phyloP scores from a whole-genome alignment of 129 eudicot species.

The Flaveria sonorensis region DNA sequence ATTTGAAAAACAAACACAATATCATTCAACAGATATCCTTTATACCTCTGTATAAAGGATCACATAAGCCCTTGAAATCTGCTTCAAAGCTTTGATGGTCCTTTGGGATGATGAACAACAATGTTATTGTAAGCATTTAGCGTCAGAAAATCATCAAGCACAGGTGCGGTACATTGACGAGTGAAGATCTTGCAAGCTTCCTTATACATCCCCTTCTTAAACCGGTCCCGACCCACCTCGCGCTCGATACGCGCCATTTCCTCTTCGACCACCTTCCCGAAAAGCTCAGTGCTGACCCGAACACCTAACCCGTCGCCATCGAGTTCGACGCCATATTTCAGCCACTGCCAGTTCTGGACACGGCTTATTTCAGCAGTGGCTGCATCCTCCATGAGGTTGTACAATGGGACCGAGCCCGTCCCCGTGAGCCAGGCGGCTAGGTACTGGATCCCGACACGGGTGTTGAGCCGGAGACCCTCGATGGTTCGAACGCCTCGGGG shows the following conservation, averaged over 20 bases:
- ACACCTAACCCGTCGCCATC: conserved; percentile 82
- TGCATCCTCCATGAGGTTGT: conserved; percentile 96
- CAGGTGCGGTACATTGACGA: conserved; percentile 57
- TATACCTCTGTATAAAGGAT: no score
- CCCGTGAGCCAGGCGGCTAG: conserved; percentile 93
- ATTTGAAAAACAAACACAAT: conserved; percentile 20
- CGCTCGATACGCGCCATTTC: conserved; percentile 81
- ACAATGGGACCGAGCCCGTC: conserved; percentile 83
- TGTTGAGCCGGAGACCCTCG: conserved; percentile 88
- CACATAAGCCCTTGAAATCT: background rate
- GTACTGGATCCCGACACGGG: conserved; percentile 91
- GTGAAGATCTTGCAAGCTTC: conserved; percentile 77
- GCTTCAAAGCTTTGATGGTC: conserved; percentile 63
- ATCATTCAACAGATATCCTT: conserved; percentile 5
- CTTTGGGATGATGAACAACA: conserved; percentile 65
- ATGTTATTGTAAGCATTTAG: conserved; percentile 73
- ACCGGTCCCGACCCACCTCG: conserved; percentile 68
- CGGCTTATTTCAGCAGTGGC: conserved; percentile 96
- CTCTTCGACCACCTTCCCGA: conserved; percentile 76
- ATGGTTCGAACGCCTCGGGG: conserved; percentile 82
- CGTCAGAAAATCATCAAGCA: conserved; percentile 80
- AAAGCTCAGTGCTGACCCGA: conserved; percentile 56
- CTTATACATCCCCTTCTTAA: conserved; percentile 78
- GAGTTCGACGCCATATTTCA: conserved; percentile 67
- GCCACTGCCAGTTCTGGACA: conserved; percentile 98